Conservation (phyloP, 2,329 filamentous ascomycete genomes). For the Ascochyta clinopodiicola region DNA sequence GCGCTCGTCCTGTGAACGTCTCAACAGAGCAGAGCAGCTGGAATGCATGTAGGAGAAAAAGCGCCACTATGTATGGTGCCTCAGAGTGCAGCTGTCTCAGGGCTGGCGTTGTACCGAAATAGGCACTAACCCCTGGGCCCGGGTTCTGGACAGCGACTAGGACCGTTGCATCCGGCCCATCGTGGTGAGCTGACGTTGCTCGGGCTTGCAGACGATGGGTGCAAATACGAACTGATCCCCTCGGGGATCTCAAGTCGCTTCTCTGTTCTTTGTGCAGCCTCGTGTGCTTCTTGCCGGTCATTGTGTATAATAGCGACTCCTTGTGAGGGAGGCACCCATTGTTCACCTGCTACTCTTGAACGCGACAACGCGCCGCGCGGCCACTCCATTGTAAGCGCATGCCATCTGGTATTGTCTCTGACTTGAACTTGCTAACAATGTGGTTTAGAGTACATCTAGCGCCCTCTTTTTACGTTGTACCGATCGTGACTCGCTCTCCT, state of each 20-base stretch:
- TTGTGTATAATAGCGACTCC: constrained; percentile 1
- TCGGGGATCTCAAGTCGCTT: neutral
- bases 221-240: constrained; percentile 12
- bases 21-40: constrained; percentile 2
- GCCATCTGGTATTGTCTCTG: neutral
- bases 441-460: neutral
- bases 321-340: constrained; percentile 1
- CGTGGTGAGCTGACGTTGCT: constrained; percentile 18
- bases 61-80: constrained; percentile 6
- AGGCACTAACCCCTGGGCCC: constrained; percentile 8
- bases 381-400: constrained; percentile 14
- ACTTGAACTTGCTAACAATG: neutral
- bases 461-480: neutral
- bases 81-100: constrained; percentile 5
- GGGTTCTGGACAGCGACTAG: constrained; percentile 11
- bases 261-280: constrained; percentile 6
- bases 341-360: constrained; percentile 5
- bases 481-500: neutral
- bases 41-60: constrained; percentile 1
- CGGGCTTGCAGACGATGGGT: constrained; percentile 11
- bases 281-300: neutral
- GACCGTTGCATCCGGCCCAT: constrained; percentile 11
- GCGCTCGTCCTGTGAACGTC: neutral
- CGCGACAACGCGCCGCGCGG: constrained; percentile 6
- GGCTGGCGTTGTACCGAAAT: constrained; percentile 8